phyloP scores from a whole-genome alignment of 441 rosid species.

The Macaranga tanarius region DNA sequence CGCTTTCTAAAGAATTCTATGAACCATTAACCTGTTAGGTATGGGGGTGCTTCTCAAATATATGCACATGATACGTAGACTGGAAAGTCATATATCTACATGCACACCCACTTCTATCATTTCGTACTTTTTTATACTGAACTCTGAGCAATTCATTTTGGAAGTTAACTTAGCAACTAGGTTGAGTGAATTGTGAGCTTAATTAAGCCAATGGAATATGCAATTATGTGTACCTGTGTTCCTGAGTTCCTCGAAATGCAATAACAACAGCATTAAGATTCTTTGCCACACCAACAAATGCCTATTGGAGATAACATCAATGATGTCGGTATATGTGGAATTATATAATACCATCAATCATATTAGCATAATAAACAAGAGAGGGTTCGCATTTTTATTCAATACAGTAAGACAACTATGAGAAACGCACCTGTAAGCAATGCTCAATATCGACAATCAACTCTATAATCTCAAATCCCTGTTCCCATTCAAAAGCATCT shows the following conservation, averaged over 20 bases:
- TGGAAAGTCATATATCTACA: neutral
- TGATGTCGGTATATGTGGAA: conserved; percentile 11
- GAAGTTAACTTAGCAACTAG: neutral
- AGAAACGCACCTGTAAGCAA: conserved; percentile 69
- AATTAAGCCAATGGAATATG: neutral
- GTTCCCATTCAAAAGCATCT: conserved; percentile 26
- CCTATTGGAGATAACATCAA: conserved; percentile 40
- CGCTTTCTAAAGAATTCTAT: neutral
- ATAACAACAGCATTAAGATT: conserved; percentile 76
- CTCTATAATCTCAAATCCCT: conserved; percentile 90
- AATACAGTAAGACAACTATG: conserved; percentile 9
- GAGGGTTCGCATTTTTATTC: neutral
- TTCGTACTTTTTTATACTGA: neutral
- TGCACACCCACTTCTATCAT: neutral
- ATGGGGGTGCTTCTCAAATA: neutral
- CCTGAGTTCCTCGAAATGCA: conserved; percentile 97
- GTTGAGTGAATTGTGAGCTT: neutral
- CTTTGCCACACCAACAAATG: conserved; percentile 86
- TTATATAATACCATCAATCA: neutral
- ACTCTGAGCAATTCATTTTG: neutral
- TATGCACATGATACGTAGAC: neutral
- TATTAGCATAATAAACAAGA: too few species aligned
- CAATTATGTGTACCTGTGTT: conserved; percentile 51
- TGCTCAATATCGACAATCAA: conserved; percentile 71
- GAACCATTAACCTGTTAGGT: neutral